Evolutionary conservation across 371 early-diverging fungal species (phyloP).

Genomic region (Actinomortierella ambigua): DNA sequence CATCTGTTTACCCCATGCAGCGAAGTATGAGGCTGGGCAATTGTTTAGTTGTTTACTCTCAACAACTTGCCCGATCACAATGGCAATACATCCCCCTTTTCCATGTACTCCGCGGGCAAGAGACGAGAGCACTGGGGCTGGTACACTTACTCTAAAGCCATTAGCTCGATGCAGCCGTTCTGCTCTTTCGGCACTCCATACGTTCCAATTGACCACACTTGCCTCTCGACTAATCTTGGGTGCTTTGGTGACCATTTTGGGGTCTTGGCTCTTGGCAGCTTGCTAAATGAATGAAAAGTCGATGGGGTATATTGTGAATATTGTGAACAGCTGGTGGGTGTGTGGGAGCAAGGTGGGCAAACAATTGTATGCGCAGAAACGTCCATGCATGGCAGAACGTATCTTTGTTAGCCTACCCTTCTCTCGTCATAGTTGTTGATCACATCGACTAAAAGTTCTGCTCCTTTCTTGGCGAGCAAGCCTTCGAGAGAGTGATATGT

Average conservation of each 20-base stretch:
- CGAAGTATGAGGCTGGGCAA: no score
- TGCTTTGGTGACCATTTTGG: constrained; percentile 69
- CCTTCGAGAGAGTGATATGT: constrained; percentile 55
- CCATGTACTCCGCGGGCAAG: no score
- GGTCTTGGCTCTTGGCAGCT: constrained; percentile 69
- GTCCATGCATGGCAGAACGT: neutral
- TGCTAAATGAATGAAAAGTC: no score
- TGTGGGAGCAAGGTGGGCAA: no score
- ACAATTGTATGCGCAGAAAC: no score
- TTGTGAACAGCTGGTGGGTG: no score
- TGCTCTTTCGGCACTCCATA: constrained; percentile 64
- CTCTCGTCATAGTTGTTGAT: constrained; percentile 61
- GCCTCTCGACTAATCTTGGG: constrained; percentile 70
- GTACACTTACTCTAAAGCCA: constrained; percentile 67
- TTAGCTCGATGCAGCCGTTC: constrained; percentile 76
- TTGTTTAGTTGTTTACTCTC: no score
- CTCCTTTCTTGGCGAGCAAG: constrained; percentile 68
- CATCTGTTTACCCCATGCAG: no score
- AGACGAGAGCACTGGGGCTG: no score
- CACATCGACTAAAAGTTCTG: constrained; percentile 63
- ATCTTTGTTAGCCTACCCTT: constrained; percentile 43
- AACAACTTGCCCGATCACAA: no score
- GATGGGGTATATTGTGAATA: no score
- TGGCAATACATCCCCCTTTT: constrained; percentile 3
- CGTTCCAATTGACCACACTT: constrained; percentile 64